Percentiles rank a stretch among this genome's conserved stretches.
phyloP scores from a whole-genome alignment of 805 yeast species.

The Starmera dryadoides region DNA sequence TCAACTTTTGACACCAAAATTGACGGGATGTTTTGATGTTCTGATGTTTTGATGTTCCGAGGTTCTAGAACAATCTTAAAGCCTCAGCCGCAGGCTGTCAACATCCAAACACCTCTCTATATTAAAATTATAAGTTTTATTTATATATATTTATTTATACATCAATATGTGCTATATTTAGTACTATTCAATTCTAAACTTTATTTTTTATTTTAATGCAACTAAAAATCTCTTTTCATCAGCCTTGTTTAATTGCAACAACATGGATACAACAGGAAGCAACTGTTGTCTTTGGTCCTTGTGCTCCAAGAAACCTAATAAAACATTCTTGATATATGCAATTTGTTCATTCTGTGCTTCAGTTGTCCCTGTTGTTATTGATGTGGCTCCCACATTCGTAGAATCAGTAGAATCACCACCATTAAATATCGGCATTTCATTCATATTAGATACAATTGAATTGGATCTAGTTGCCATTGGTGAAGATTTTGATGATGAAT shows the following conservation, averaged over 20 bases:
- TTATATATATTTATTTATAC: too few relatives aligned
- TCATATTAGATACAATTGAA: slow-evolving; percentile 24
- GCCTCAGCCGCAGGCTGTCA: too few relatives aligned
- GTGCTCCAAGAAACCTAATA: slow-evolving; percentile 87
- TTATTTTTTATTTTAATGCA: neutral
- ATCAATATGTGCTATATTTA: too few relatives aligned
- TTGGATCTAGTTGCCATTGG: slow-evolving; percentile 28
- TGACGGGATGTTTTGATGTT: too few relatives aligned
- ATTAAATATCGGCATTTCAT: slow-evolving; percentile 1
- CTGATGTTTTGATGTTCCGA: too few relatives aligned
- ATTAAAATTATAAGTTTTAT: too few relatives aligned
- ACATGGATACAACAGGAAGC: slow-evolving; percentile 76
- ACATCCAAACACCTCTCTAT: too few relatives aligned
- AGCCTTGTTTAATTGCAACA: slow-evolving; percentile 57
- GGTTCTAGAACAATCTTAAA: too few relatives aligned
- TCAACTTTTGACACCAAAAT: too few relatives aligned
- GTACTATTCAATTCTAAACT: too few relatives aligned
- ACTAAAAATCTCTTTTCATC: slow-evolving; percentile 70
- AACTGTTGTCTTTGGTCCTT: slow-evolving; percentile 84
- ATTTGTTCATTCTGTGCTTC: slow-evolving; percentile 35
- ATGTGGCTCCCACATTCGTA: too few relatives aligned
- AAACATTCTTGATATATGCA: slow-evolving; percentile 81
- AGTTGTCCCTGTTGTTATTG: slow-evolving; percentile 5
- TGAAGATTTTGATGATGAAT: slow-evolving; percentile 12
- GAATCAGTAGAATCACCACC: neutral